phyloP scores from a whole-genome alignment of 192 early-diverging fungal genomes.

The Backusella morwellensis region DNA sequence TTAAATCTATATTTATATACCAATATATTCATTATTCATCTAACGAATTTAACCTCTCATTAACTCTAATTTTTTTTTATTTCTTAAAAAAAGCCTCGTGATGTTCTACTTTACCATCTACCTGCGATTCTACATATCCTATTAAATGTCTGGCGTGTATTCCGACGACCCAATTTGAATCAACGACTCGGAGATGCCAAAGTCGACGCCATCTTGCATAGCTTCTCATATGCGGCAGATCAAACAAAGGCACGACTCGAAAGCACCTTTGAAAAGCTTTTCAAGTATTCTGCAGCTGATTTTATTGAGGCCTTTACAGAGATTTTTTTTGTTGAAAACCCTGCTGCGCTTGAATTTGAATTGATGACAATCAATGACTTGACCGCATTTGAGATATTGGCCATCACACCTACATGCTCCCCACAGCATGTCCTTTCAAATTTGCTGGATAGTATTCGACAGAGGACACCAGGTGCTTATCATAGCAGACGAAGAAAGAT shows the following conservation, averaged over 20 bases:
- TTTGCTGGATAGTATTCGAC: conserved; percentile 47
- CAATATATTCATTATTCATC: background rate
- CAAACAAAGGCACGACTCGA: conserved; percentile 46
- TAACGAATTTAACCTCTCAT: background rate
- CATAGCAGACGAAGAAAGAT: conserved; percentile 33
- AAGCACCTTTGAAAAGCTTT: conserved; percentile 51
- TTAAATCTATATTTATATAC: background rate
- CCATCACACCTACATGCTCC: conserved; percentile 30
- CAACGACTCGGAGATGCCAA: conserved; percentile 12
- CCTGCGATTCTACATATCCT: conserved; percentile 47
- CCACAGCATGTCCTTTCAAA: conserved; percentile 34
- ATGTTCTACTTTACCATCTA: conserved; percentile 45
- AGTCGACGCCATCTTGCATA: conserved; percentile 3
- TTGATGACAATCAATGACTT: conserved; percentile 9
- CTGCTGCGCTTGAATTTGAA: conserved; percentile 43
- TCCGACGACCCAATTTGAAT: background rate
- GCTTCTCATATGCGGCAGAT: conserved; percentile 41
- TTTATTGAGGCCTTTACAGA: conserved; percentile 64
- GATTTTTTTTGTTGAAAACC: conserved; percentile 63
- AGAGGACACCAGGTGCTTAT: conserved; percentile 40
- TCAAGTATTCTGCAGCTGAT: conserved; percentile 51
- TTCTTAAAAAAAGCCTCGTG: conserved; percentile 37
- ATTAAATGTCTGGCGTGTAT: conserved; percentile 45
- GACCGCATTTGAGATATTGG: conserved; percentile 33
- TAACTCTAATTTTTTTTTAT: no score